Base-by-base conservation (phyloP, 148 eudicot species). In the Spergularia marina region DNA sequence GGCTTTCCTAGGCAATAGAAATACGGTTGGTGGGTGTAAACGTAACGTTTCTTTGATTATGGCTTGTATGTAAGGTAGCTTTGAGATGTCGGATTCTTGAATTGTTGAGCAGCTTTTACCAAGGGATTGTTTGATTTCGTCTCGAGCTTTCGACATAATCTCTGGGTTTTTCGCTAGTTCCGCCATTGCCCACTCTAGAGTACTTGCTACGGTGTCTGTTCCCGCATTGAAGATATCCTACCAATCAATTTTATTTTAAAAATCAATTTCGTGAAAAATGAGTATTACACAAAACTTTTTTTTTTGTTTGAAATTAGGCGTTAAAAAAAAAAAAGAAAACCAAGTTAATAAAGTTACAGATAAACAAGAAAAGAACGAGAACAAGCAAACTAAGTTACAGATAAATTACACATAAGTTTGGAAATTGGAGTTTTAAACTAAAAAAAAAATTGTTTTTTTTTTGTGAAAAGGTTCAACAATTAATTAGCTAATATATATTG, bases 51-150 rank as follows among this genome's bases (percentile, higher is more conserved):
- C 95, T 44, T 87, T 90, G 60, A 88, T 71, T 10, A 91, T 83
- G 5, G 96, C 92, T 75, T 84, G 79, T 30, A 91, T 83, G 78
- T 91, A 91, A 15, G 91, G 91, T 34, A 91, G 88, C 5, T 78
- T 70, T 15, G 81, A 79, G 18, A 91, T 74, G 77, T 79, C 81
- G 4, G 72, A 78, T 78, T 78, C 81, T 49, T 79, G 53, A 7
- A 79, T 79, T 0, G 2, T 10, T 40, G 65, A 16, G 30, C 66
- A 6, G 10, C 84, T 70, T 16, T 78, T 58, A 15, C 81, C 76
- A 16, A 82, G 56, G 41, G 53, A 49, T 21, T 51, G 40, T 54
- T 82, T 9, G 47, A 82, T 79, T 68, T 82, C 84, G 4, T 4
- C 44, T 78, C 49, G 76, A 10, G 77, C 77, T 51, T 52, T 73